These are phyloP conservation scores for Astrothelium macrocarpum DNA, from an alignment of 495 filamentous ascomycete species.

Conservation along the genomic window DNA sequence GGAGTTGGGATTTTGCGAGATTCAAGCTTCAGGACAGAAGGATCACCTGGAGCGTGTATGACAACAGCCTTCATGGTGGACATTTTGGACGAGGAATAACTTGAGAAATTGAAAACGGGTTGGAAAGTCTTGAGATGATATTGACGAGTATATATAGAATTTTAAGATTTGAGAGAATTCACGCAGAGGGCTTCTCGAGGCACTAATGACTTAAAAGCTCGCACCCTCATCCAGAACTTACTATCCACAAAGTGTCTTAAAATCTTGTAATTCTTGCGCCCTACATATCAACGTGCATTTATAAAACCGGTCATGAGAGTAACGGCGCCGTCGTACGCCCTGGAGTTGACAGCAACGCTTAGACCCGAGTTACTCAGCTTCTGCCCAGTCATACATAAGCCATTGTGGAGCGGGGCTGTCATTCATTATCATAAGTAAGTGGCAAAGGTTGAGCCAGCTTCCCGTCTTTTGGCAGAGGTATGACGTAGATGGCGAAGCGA, in stretches of 20 bases:
- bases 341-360: too few relatives aligned
- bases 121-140: not conserved
- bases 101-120: not conserved
- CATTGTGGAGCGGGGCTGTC: too few relatives aligned
- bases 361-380: too few relatives aligned
- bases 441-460: too few relatives aligned
- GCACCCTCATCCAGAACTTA: not conserved
- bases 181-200: not conserved
- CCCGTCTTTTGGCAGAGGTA: too few relatives aligned
- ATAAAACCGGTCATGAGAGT: too few relatives aligned
- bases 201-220: not conserved
- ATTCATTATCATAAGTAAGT: too few relatives aligned
- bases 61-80: slow-evolving; percentile 27
- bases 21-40: slow-evolving; percentile 25
- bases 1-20: slow-evolving; percentile 24
- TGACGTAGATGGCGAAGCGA: too few relatives aligned
- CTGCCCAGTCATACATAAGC: too few relatives aligned
- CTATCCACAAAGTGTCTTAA: not conserved
- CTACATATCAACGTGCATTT: not conserved
- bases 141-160: not conserved
- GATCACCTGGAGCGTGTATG: slow-evolving; percentile 21
- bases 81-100: not conserved
- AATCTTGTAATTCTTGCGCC: not conserved
- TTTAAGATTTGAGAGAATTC: not conserved
- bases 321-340: too few relatives aligned